These are phyloP conservation scores for Sclerotinia subarctica DNA, from an alignment of 2,329 filamentous ascomycete species.

Conservation along the genomic window DNA sequence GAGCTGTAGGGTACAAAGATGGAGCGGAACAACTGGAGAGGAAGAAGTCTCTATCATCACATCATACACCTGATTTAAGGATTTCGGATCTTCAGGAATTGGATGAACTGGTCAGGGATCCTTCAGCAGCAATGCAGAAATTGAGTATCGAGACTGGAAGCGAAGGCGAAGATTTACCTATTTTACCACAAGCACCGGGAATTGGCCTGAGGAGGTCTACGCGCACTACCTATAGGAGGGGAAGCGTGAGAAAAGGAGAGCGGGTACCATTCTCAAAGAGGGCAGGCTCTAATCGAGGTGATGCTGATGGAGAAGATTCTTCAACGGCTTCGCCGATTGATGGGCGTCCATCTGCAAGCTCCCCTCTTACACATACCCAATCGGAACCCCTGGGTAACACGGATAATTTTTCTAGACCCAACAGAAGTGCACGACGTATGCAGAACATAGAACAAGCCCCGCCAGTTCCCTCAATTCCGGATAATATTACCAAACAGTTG, in stretches of 20 bases:
- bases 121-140: constrained; percentile 66
- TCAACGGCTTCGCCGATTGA: constrained; percentile 47
- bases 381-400: constrained; percentile 61
- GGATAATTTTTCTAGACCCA: constrained; percentile 62
- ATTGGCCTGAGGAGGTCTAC: constrained; percentile 85
- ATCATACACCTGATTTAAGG: constrained; percentile 57
- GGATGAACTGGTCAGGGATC: constrained; percentile 80
- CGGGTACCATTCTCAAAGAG: constrained; percentile 73
- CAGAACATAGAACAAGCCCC: constrained; percentile 29
- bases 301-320: constrained; percentile 54
- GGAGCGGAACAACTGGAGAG: constrained; percentile 77
- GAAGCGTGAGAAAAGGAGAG: constrained; percentile 78
- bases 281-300: constrained; percentile 56
- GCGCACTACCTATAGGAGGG: constrained; percentile 83
- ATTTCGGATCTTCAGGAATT: constrained; percentile 60
- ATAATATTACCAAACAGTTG: constrained; percentile 23
- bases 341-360: constrained; percentile 42
- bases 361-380: constrained; percentile 56
- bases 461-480: constrained; percentile 20
- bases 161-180: constrained; percentile 68
- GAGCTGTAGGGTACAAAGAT: constrained; percentile 68
- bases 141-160: constrained; percentile 47
- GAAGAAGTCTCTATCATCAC: constrained; percentile 59
- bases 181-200: constrained; percentile 73
- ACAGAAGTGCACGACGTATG: constrained; percentile 33